Evolutionary conservation across 116 monocot species (phyloP).

Genomic region (Thalassia testudinum): DNA sequence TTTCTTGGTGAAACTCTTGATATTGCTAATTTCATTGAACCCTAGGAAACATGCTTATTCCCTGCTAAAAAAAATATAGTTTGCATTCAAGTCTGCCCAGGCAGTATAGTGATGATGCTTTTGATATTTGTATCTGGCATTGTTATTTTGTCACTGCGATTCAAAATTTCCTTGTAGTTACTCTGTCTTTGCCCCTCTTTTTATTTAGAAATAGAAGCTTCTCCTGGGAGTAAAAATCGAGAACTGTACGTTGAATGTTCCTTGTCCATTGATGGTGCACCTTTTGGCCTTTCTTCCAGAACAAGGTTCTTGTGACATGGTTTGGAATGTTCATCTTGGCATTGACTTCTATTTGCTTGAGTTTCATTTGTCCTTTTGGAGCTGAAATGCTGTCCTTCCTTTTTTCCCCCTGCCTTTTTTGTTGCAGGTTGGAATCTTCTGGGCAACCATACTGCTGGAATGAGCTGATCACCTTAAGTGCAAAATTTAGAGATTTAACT

Average conservation of each 20-base stretch:
- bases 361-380: not conserved
- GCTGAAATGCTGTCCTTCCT: no score
- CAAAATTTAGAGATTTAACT: slow-evolving; percentile 91
- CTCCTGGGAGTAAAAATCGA: slow-evolving; percentile 11
- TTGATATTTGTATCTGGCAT: not conserved
- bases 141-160: not conserved
- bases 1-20: no score
- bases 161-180: not conserved
- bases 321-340: not conserved
- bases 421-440: slow-evolving; percentile 68
- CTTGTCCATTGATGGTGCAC: slow-evolving; percentile 68
- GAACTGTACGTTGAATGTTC: slow-evolving; percentile 85
- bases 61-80: no score
- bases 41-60: no score
- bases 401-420: slow-evolving; percentile 1
- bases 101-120: not conserved
- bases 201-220: slow-evolving; percentile 13
- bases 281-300: slow-evolving; percentile 56
- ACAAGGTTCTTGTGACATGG: slow-evolving; percentile 29
- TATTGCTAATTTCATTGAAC: no score
- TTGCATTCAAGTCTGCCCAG: no score
- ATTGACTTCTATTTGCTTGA: not conserved
- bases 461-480: slow-evolving; percentile 69
- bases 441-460: slow-evolving; percentile 74
- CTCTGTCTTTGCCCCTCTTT: not conserved